These are phyloP conservation scores for Leishmania amazonensis DNA, from an alignment of 208 protist genomes.

Conservation along the genomic window DNA sequence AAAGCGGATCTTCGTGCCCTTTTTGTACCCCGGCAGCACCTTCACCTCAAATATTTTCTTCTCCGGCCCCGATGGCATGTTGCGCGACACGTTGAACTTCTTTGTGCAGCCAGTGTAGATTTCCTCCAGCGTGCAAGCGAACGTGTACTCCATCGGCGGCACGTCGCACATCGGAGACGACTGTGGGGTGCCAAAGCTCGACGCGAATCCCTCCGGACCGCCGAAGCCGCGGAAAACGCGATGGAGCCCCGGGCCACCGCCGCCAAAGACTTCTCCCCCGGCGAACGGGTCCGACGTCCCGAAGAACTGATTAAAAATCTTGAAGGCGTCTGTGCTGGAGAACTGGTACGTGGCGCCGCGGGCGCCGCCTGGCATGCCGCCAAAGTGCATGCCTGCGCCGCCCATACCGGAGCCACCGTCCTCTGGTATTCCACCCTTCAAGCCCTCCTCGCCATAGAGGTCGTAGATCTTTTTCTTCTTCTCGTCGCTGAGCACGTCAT, in stretches of 20 bases:
- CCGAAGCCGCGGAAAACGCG: slow-evolving; percentile 84
- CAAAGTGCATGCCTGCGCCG: slow-evolving; percentile 62
- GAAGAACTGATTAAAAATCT: slow-evolving; percentile 88
- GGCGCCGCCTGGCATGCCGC: slow-evolving; percentile 52
- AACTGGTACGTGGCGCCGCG: slow-evolving; percentile 60
- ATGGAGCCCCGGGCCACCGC: slow-evolving; percentile 78
- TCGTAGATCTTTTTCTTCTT: slow-evolving; percentile 98
- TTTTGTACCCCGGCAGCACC: slow-evolving; percentile 96
- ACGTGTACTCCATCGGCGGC: slow-evolving; percentile 88
- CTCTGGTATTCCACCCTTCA: slow-evolving; percentile 86
- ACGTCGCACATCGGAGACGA: slow-evolving; percentile 79
- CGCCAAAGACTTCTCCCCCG: slow-evolving; percentile 84
- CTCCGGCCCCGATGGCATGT: slow-evolving; percentile 71
- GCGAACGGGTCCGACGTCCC: slow-evolving; percentile 87
- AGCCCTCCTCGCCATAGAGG: slow-evolving; percentile 96
- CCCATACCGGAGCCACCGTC: slow-evolving; percentile 59
- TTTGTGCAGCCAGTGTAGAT: slow-evolving; percentile 96
- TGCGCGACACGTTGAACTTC: slow-evolving; percentile 93
- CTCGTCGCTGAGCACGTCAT: slow-evolving; percentile 97
- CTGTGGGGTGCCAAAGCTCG: slow-evolving; percentile 87
- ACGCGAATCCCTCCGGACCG: slow-evolving; percentile 71
- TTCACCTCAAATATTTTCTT: slow-evolving; percentile 94
- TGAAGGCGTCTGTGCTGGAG: slow-evolving; percentile 80
- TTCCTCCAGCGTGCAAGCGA: slow-evolving; percentile 97
- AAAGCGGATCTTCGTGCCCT: slow-evolving; percentile 97